phyloP scores from a whole-genome alignment of 225 moss, liverwort and hornwort species.

The Straminergon stramineum region DNA sequence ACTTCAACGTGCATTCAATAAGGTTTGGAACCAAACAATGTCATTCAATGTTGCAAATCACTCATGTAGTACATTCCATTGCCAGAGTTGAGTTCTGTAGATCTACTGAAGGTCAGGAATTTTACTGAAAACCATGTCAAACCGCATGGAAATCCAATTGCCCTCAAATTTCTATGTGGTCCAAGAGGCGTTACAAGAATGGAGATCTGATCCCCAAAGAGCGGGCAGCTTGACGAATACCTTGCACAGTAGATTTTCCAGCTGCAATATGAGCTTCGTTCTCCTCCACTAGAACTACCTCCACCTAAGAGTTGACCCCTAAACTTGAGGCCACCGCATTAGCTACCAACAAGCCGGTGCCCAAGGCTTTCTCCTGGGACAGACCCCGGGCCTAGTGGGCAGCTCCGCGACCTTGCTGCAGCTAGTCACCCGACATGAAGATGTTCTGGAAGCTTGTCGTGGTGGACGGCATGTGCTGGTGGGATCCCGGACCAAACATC shows the following conservation, averaged over 20 bases:
- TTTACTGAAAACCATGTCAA: neutral
- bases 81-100: neutral
- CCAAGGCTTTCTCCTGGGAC: conserved; percentile 54
- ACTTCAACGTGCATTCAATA: neutral
- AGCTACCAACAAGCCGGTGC: conserved; percentile 48
- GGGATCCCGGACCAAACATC: conserved; percentile 48
- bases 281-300: conserved; percentile 41
- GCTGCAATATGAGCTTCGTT: conserved; percentile 51
- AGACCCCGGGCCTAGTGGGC: conserved; percentile 47
- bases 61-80: neutral
- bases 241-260: conserved; percentile 22
- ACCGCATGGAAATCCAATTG: neutral
- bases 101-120: too few relatives aligned
- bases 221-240: conserved; percentile 15
- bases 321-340: conserved; percentile 29
- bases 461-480: conserved; percentile 58
- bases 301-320: conserved; percentile 12
- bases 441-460: conserved; percentile 42
- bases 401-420: conserved; percentile 47
- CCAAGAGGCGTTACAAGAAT: conserved; percentile 1
- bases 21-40: neutral
- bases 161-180: neutral
- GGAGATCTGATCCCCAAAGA: conserved; percentile 26
- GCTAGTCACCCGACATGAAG: conserved; percentile 56
- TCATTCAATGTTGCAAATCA: neutral